These are phyloP conservation scores for Biscogniauxia mediterranea DNA, from an alignment of 2,329 filamentous ascomycete species.

Conservation along the genomic window DNA sequence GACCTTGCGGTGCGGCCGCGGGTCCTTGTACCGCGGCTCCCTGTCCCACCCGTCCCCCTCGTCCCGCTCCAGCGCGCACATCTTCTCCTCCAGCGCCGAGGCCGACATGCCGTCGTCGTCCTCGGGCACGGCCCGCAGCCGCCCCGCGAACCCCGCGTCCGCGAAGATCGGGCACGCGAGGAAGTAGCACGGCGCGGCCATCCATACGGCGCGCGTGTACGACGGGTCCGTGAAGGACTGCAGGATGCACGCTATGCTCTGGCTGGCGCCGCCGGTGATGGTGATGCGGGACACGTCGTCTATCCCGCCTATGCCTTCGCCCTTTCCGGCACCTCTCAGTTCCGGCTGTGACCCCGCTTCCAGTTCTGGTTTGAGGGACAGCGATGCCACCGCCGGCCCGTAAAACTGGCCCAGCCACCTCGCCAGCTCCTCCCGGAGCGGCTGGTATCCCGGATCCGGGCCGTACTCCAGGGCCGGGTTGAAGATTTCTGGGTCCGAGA, in stretches of 20 bases:
- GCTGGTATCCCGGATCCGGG: conserved; percentile 70
- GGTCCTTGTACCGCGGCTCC: conserved; percentile 45
- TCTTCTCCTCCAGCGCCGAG: conserved; percentile 14
- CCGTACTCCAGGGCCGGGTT: conserved; percentile 73
- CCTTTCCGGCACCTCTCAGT: conserved; percentile 3
- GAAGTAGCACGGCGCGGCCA: conserved; percentile 80
- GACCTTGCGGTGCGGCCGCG: conserved; percentile 64
- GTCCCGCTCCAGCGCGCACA: conserved; percentile 11
- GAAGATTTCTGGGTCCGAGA: conserved; percentile 58
- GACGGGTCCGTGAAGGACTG: conserved; percentile 77
- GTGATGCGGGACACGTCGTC: conserved; percentile 61
- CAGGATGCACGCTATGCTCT: conserved; percentile 75
- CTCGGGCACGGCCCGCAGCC: conserved; percentile 69
- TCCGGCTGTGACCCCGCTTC: background rate
- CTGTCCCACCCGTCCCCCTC: background rate
- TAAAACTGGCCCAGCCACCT: conserved; percentile 69
- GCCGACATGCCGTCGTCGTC: conserved; percentile 76
- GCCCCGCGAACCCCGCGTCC: conserved; percentile 70
- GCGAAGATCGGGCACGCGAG: conserved; percentile 83
- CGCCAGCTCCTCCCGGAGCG: conserved; percentile 67
- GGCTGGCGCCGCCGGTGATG: conserved; percentile 81
- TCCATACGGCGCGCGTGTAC: conserved; percentile 74
- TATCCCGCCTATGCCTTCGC: conserved; percentile 1
- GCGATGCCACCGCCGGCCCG: conserved; percentile 16
- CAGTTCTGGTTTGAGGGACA: background rate